Percentiles rank a stretch among this genome's conserved stretches.
These are phyloP conservation scores for Malus hybrid DNA, from an alignment of 331 rosid genomes.

Conservation along the genomic window DNA sequence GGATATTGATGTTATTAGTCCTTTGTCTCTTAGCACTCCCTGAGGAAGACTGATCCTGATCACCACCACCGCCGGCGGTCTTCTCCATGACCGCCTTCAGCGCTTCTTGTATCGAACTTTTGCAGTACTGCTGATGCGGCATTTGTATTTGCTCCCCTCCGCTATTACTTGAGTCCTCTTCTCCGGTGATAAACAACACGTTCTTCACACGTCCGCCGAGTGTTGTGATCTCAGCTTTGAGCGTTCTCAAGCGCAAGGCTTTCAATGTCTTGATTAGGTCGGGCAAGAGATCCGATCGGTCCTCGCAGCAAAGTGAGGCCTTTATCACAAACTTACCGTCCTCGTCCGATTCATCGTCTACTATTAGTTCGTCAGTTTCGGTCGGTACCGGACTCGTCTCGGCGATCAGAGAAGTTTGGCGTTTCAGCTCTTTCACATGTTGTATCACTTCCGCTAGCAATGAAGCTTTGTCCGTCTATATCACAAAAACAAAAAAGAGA, in stretches of 20 bases:
- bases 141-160: slow-evolving; percentile 15
- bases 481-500: background rate
- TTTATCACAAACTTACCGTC: slow-evolving; percentile 66
- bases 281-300: slow-evolving; percentile 71
- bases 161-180: slow-evolving; percentile 37
- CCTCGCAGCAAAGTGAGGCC: slow-evolving; percentile 88
- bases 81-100: slow-evolving; percentile 80
- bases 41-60: slow-evolving; percentile 53
- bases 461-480: slow-evolving; percentile 89
- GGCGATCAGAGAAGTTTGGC: slow-evolving; percentile 63
- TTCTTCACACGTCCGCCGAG: slow-evolving; percentile 78
- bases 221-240: slow-evolving; percentile 83
- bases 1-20: slow-evolving; percentile 49
- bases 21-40: slow-evolving; percentile 83
- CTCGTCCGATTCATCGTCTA: slow-evolving; percentile 61
- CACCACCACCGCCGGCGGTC: slow-evolving; percentile 29
- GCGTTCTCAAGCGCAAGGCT: slow-evolving; percentile 50
- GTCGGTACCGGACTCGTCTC: slow-evolving; percentile 83
- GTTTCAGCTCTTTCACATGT: slow-evolving; percentile 84
- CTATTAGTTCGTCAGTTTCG: slow-evolving; percentile 59
- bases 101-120: slow-evolving; percentile 72
- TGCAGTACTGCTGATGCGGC: slow-evolving; percentile 36
- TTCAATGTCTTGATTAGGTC: slow-evolving; percentile 77
- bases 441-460: slow-evolving; percentile 81
- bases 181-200: slow-evolving; percentile 62